These are phyloP conservation scores for Aspergillus leporis DNA, from an alignment of 495 filamentous ascomycete genomes.

Conservation along the genomic window DNA sequence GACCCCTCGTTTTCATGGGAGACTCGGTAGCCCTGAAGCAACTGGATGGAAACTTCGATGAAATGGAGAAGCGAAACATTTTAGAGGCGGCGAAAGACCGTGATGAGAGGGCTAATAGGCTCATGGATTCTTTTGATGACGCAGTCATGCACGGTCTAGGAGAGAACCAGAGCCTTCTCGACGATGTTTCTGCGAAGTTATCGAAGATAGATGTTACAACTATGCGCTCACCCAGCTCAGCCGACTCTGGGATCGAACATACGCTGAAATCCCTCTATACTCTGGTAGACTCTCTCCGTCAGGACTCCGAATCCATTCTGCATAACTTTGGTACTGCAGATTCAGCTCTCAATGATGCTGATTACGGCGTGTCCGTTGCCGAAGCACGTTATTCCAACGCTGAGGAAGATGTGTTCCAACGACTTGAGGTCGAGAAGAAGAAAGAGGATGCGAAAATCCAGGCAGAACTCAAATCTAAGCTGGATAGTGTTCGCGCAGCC, in stretches of 20 bases:
- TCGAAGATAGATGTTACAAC: slow-evolving; percentile 34
- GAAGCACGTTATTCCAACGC: slow-evolving; percentile 50
- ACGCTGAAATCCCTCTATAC: slow-evolving; percentile 45
- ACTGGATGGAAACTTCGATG: slow-evolving; percentile 54
- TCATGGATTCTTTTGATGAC: slow-evolving; percentile 56
- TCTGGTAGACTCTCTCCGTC: slow-evolving; percentile 42
- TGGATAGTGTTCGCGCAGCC: slow-evolving; percentile 48
- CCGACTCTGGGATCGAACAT: slow-evolving; percentile 46
- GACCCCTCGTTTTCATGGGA: slow-evolving; percentile 52
- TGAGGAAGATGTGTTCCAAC: slow-evolving; percentile 43
- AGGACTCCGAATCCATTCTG: slow-evolving; percentile 52
- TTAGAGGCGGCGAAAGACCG: slow-evolving; percentile 51
- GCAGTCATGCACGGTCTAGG: slow-evolving; percentile 53
- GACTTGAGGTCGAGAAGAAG: slow-evolving; percentile 48
- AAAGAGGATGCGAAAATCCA: slow-evolving; percentile 54
- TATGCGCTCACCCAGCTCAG: slow-evolving; percentile 34
- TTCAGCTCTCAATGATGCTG: slow-evolving; percentile 51
- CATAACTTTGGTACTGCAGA: slow-evolving; percentile 50
- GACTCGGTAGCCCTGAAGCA: slow-evolving; percentile 48
- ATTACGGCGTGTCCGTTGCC: slow-evolving; percentile 55
- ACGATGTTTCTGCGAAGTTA: slow-evolving; percentile 45
- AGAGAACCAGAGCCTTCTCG: slow-evolving; percentile 53
- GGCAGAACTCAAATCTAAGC: slow-evolving; percentile 44
- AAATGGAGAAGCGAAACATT: slow-evolving; percentile 53
- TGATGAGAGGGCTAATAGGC: slow-evolving; percentile 49